Base-by-base conservation (phyloP, 2,329 filamentous ascomycete genomes). In the Clathrospora elynae region DNA sequence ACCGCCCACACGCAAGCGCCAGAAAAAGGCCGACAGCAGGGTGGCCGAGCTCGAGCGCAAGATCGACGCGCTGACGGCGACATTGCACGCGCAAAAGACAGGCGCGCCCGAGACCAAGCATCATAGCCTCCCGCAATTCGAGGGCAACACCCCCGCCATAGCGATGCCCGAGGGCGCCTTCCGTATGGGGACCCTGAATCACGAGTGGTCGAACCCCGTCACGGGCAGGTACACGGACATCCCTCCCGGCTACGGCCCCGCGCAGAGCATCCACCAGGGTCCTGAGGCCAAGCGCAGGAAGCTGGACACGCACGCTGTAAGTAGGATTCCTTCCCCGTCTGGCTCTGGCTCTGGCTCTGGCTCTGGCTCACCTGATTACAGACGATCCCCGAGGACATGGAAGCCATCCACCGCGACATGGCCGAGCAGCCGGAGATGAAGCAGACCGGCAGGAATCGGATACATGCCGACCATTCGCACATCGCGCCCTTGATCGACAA, bases 21-120 rank as follows among this genome's bases (percentile, higher is more conserved):
- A 92, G 74, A 95, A 92, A 76, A 95, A 95, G 77, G 90, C 88
- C 39, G 91, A 95, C 67, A 92, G 84, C 54, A 80, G 90, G 36
- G 90, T 96, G 9, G 87, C 90, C 6, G 90, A 96, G 74, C 77
- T 96, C 36, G 90, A 96, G 75, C 90, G 86, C 76, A 95, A 95
- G 75, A 92, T 96, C 52, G 90, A 96, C 74, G 88, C 87, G 6
- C 68, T 96, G 65, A 95, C 88, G 6, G 88, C 89, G 5, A 90
- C 84, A 23, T 67, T 96, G 53, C 85, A 89, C 31, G 83, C 87
- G 19, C 72, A 74, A 50, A 70, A 70, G 46, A 37, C 51, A 3
- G 57, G 37, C 10, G 42, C 18, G 1, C 55, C 60, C 2, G 57
- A 62, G 3, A 30, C 55, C 12, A 51, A 53, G 19, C 56, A 64